These are phyloP conservation scores for Endoconidiophora laricicola DNA, from an alignment of 2,329 filamentous ascomycete species.

Conservation along the genomic window DNA sequence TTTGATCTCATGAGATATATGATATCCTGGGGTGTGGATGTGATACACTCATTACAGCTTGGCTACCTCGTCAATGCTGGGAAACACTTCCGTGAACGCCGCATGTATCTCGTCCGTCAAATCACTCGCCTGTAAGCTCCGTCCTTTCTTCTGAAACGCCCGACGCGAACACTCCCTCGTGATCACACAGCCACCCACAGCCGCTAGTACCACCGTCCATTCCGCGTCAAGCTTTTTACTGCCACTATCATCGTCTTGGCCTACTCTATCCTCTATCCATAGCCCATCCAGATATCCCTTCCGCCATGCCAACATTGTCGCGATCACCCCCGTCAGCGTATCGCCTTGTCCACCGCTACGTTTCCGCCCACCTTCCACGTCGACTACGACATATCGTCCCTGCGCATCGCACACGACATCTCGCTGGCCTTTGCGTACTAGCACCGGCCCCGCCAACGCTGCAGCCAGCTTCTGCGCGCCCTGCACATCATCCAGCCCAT, in stretches of 20 bases:
- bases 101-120: conserved; percentile 77
- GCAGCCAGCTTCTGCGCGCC: conserved; percentile 50
- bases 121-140: conserved; percentile 83
- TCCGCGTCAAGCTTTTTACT: conserved; percentile 18
- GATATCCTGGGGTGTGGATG: neutral
- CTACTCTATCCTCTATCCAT: conserved; percentile 47
- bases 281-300: conserved; percentile 70
- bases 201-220: conserved; percentile 58
- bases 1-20: neutral
- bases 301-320: conserved; percentile 77
- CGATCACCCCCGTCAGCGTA: conserved; percentile 77
- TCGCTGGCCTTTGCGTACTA: conserved; percentile 72
- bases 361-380: conserved; percentile 73
- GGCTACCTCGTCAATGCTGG: conserved; percentile 36
- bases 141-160: conserved; percentile 71
- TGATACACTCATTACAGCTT: neutral
- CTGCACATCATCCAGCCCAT: conserved; percentile 22
- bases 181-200: conserved; percentile 72
- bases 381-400: conserved; percentile 28
- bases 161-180: conserved; percentile 78
- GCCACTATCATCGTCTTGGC: conserved; percentile 23
- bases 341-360: conserved; percentile 89
- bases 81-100: conserved; percentile 67
- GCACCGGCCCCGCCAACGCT: conserved; percentile 71
- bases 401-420: conserved; percentile 45